Evolutionary conservation across 331 rosid species (phyloP), one percentile per base, ranked within the genome.

Genomic region (Acacia pycnantha): DNA sequence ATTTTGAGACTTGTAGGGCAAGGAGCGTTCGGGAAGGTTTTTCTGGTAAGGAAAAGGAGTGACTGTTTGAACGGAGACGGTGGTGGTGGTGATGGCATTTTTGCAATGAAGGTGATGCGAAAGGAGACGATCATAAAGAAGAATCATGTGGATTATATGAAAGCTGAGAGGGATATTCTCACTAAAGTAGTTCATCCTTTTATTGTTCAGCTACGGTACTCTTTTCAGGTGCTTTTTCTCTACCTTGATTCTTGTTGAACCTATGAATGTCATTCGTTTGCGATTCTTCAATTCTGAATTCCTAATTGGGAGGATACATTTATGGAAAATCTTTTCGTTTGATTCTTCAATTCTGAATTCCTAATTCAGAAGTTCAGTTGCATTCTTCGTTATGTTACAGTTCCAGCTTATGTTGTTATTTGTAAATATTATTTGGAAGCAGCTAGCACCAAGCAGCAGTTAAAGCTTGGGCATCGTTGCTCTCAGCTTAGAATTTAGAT

Each of bases 71-170:
- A 73, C 40, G 74, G 18, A 18, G 77, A 41, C 5, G 84, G 48
- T 2, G 61, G 67, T 68, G n/a, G 41, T 11, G 82, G 70, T 7
- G 94, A 94, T 79, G 94, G 92, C 21, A 88, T 95, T 44, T 95
- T 86, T 66, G 98, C 98, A 0, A 95, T 95, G 98, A 95, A 95
- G 82, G 98, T 95, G 12, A 95, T 95, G 98, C 90, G 92, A 70
- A 95, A 95, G 78, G 98, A 93, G 31, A 90, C 94, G 8, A 85
- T 95, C 58, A 95, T 95, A 27, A 95, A 92, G 78, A 95, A 93
- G 89, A 92, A 95, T 64, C 98, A 95, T 56, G 91, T 95, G 14
- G 98, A 93, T 83, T 95, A 95, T 54, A 95, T 95, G 98, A 93
- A 76, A 81, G 98, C 98, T 10, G 98, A 95, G 85, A 90, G 98